phyloP scores from a whole-genome alignment of 2,329 filamentous ascomycete genomes.

The Xylaria sp. region DNA sequence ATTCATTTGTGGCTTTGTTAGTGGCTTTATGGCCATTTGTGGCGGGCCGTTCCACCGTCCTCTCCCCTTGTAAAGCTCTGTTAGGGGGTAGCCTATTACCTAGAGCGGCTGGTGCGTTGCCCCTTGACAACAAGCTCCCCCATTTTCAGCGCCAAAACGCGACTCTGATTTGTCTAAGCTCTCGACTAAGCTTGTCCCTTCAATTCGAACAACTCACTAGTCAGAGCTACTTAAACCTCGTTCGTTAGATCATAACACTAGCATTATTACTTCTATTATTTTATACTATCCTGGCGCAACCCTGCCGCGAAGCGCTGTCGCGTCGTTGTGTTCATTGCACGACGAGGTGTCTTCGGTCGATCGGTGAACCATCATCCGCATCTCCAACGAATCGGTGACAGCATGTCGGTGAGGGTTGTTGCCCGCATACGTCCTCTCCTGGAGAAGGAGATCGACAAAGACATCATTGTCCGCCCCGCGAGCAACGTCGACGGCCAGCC shows the following conservation, averaged over 20 bases:
- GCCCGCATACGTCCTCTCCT: constrained; percentile 90
- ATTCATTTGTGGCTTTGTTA: constrained; percentile 6
- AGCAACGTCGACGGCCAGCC: constrained; percentile 69
- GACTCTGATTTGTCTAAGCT: constrained; percentile 28
- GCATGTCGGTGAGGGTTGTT: constrained; percentile 82
- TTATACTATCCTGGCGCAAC: not conserved
- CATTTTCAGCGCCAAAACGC: constrained; percentile 9
- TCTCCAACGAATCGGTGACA: constrained; percentile 16
- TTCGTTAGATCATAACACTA: constrained; percentile 29
- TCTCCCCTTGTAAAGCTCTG: not conserved
- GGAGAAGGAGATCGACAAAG: constrained; percentile 84
- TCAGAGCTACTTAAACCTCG: not conserved
- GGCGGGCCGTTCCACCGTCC: too few species aligned
- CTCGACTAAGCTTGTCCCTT: not conserved
- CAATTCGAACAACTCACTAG: not conserved
- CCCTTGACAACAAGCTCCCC: constrained; percentile 27
- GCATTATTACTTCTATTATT: constrained; percentile 14
- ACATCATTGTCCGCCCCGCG: constrained; percentile 81
- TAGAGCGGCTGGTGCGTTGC: constrained; percentile 25
- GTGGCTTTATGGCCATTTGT: not conserved
- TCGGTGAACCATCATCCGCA: constrained; percentile 6
- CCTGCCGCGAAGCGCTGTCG: constrained; percentile 15
- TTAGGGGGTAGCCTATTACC: not conserved
- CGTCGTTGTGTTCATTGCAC: constrained; percentile 15
- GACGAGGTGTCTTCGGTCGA: not conserved